These are phyloP conservation scores for Sporothrix variecibatus DNA, from an alignment of 2,329 filamentous ascomycete species.

Conservation along the genomic window DNA sequence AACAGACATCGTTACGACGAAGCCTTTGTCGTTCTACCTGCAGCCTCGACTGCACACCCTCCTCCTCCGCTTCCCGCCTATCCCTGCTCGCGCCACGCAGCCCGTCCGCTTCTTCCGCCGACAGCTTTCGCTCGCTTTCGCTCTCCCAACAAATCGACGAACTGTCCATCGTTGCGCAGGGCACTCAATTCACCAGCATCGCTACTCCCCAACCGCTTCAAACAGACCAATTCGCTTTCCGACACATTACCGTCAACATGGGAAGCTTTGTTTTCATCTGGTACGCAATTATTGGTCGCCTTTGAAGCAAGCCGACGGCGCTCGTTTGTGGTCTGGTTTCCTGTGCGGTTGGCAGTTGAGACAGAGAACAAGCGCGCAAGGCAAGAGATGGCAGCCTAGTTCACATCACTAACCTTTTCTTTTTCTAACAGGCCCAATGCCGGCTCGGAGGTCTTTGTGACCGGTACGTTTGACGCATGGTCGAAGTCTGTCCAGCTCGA, in stretches of 20 bases:
- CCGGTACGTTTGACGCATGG: slow-evolving; percentile 95
- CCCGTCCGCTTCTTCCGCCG: not conserved
- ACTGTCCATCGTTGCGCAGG: not conserved
- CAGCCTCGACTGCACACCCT: slow-evolving; percentile 7
- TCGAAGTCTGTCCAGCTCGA: slow-evolving; percentile 80
- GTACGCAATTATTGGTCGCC: slow-evolving; percentile 44
- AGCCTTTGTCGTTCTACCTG: not conserved
- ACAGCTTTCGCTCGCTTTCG: not conserved
- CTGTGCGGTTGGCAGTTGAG: too few species aligned
- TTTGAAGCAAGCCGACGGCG: not conserved
- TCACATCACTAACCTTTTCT: not conserved
- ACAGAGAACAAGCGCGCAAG: not conserved
- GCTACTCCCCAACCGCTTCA: not conserved
- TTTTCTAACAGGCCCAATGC: slow-evolving; percentile 68
- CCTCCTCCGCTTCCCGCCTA: not conserved
- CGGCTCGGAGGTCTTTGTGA: slow-evolving; percentile 88
- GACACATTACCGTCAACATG: slow-evolving; percentile 45
- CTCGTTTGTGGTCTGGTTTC: too few species aligned
- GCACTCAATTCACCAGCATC: not conserved
- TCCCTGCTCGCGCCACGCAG: not conserved
- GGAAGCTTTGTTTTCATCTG: slow-evolving; percentile 71
- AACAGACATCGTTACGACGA: slow-evolving; percentile 9
- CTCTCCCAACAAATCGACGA: not conserved
- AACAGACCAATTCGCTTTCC: not conserved
- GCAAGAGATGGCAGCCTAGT: not conserved